Percentiles rank a stretch among this genome's conserved stretches.
These are phyloP conservation scores for Rubia peregrina DNA, from an alignment of 305 asterid species.

Conservation along the genomic window DNA sequence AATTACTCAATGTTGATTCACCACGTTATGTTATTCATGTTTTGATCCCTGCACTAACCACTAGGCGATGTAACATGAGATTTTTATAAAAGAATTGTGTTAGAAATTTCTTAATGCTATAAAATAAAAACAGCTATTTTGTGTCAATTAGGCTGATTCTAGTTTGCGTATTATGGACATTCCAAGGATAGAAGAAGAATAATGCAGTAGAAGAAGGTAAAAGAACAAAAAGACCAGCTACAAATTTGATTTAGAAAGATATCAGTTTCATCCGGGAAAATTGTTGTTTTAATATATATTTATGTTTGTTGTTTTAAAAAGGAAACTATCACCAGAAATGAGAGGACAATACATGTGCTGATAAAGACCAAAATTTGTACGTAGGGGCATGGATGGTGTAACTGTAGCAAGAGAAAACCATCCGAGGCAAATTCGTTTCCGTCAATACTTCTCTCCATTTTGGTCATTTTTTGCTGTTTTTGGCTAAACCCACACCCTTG, in stretches of 20 bases:
- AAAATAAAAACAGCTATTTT: neutral
- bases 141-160: neutral
- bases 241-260: neutral
- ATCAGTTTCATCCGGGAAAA: neutral
- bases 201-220: neutral
- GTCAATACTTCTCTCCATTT: neutral
- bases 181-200: neutral
- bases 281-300: neutral
- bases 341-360: constrained; percentile 3
- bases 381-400: neutral
- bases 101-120: too few species aligned
- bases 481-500: neutral
- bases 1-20: too few species aligned
- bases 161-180: neutral
- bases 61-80: too few species aligned
- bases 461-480: neutral
- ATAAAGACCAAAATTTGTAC: constrained; percentile 5
- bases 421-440: neutral
- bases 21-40: too few species aligned
- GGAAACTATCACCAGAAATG: constrained; percentile 6
- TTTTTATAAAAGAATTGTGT: too few species aligned
- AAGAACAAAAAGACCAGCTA: neutral
- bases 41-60: too few species aligned
- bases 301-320: neutral
- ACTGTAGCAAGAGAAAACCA: neutral